These are phyloP conservation scores for Seminavis robusta DNA, from an alignment of 108 stramenopile species.

Conservation along the genomic window DNA sequence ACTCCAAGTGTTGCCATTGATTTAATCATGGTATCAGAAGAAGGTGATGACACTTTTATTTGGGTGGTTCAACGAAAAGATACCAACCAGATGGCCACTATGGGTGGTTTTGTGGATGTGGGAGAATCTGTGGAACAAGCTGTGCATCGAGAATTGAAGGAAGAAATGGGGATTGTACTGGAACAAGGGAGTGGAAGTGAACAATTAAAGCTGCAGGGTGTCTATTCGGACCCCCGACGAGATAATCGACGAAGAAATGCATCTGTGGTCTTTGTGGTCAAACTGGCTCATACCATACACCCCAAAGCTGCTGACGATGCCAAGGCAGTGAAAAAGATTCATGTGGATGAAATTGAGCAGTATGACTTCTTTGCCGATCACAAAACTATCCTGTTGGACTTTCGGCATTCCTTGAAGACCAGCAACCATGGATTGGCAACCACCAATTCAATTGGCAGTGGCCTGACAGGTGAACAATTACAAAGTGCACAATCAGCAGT, in stretches of 20 bases:
- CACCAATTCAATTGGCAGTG: too few relatives aligned
- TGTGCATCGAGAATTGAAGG: constrained; percentile 66
- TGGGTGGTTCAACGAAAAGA: constrained; percentile 77
- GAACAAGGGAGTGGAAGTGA: too few relatives aligned
- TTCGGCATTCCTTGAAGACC: constrained; percentile 2
- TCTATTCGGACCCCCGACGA: constrained; percentile 83
- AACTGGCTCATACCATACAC: constrained; percentile 21
- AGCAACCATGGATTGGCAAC: too few relatives aligned
- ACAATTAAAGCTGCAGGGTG: constrained; percentile 57
- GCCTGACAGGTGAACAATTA: too few relatives aligned
- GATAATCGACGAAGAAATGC: constrained; percentile 72
- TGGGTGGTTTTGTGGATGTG: constrained; percentile 84
- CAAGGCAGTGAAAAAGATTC: constrained; percentile 54
- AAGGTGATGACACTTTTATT: constrained; percentile 35
- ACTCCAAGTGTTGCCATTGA: constrained; percentile 86
- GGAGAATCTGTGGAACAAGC: constrained; percentile 70
- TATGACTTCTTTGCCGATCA: constrained; percentile 51
- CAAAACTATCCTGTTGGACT: constrained; percentile 49
- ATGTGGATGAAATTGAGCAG: constrained; percentile 57
- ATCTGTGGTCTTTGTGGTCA: constrained; percentile 49
- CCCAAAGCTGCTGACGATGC: constrained; percentile 85
- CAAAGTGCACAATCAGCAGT: too few relatives aligned
- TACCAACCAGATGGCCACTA: constrained; percentile 75
- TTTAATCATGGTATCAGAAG: constrained; percentile 50
- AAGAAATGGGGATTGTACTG: constrained; percentile 72